Conservation (phyloP, 106 monocot species). For the Cymbidium sinense region DNA sequence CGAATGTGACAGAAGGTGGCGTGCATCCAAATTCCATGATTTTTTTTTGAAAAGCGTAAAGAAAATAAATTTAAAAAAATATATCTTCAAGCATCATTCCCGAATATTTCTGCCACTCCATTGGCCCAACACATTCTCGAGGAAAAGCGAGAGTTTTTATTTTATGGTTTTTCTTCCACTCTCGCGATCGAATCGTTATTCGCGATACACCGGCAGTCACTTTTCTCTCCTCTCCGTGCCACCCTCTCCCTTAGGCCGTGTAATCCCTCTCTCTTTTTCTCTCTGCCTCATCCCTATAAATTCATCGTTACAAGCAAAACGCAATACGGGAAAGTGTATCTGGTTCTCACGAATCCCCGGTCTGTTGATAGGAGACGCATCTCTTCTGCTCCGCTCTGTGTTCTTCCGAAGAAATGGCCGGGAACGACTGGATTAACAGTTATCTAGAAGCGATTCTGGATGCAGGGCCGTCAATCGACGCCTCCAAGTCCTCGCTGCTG, state of each 20-base stretch:
- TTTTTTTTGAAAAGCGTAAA: no score
- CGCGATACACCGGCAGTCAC: background rate
- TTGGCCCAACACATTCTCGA: background rate
- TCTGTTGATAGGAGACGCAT: background rate
- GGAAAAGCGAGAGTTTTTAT: no score
- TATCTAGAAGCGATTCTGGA: constrained; percentile 89
- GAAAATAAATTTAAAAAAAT: no score
- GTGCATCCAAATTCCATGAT: no score
- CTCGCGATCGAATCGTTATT: background rate
- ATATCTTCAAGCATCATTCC: background rate
- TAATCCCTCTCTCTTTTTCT: background rate
- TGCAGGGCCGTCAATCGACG: constrained; percentile 43
- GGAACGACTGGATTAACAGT: constrained; percentile 93
- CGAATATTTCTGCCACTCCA: background rate
- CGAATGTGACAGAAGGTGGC: no score
- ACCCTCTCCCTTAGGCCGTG: no score
- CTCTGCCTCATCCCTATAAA: background rate
- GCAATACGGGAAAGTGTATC: background rate
- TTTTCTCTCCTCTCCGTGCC: background rate
- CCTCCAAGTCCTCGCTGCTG: constrained; percentile 61
- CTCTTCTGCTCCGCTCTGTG: background rate
- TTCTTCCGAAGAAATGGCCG: constrained; percentile 44
- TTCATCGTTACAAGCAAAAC: background rate
- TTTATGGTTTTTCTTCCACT: background rate
- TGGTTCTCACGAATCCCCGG: background rate